Conservation (phyloP, 2,329 filamentous ascomycete species). For the Calonectria hongkongensis region DNA sequence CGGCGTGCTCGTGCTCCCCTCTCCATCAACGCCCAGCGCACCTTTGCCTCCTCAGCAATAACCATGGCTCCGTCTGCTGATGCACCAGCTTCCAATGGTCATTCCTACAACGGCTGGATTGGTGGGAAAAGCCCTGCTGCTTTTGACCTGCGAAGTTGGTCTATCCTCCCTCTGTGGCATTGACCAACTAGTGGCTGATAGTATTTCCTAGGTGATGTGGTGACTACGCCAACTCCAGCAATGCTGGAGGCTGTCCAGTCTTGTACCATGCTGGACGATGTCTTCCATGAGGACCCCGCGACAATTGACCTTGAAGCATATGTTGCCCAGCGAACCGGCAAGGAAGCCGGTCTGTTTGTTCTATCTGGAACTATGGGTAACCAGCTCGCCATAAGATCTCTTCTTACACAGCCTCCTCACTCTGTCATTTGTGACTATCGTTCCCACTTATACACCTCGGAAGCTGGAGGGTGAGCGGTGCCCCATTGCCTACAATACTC, state of each 20-base stretch:
- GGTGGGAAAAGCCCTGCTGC: slow-evolving; percentile 62
- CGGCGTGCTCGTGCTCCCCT: too few species aligned
- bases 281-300: slow-evolving; percentile 86
- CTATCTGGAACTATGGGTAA: slow-evolving; percentile 97
- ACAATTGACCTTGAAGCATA: slow-evolving; percentile 85
- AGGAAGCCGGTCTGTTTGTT: slow-evolving; percentile 87
- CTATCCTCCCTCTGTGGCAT: too few species aligned
- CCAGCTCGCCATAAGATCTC: slow-evolving; percentile 86
- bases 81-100: slow-evolving; percentile 35
- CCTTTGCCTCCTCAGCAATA: slow-evolving; percentile 38
- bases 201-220: slow-evolving; percentile 65
- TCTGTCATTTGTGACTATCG: slow-evolving; percentile 86
- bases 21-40: slow-evolving; percentile 19
- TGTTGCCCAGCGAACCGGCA: slow-evolving; percentile 82
- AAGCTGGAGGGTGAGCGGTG: slow-evolving; percentile 74
- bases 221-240: slow-evolving; percentile 84
- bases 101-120: slow-evolving; percentile 59
- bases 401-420: slow-evolving; percentile 87
- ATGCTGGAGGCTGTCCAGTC: slow-evolving; percentile 89
- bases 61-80: slow-evolving; percentile 42
- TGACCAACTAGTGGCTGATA: slow-evolving; percentile 21
- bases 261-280: slow-evolving; percentile 88
- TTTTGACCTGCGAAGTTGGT: slow-evolving; percentile 64
- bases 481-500: not conserved
- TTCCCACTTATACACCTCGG: slow-evolving; percentile 83